phyloP scores from a whole-genome alignment of 2,329 filamentous ascomycete genomes.

The Fusarium sp. region DNA sequence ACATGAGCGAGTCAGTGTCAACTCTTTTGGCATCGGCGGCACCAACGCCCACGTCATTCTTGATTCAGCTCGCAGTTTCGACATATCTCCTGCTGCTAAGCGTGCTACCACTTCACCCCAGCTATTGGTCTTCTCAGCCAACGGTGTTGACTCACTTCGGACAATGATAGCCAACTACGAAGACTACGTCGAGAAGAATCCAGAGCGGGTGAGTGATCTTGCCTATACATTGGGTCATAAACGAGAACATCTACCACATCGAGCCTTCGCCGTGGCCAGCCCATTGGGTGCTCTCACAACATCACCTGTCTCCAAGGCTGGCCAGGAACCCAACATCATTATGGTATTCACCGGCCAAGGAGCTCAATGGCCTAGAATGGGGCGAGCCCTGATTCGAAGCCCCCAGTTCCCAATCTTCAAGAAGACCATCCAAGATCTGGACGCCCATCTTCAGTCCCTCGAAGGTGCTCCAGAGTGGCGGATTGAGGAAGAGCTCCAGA shows the following conservation, averaged over 20 bases:
- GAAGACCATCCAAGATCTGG: not conserved
- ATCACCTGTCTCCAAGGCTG: not conserved
- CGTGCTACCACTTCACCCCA: not conserved
- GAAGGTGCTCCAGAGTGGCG: not conserved
- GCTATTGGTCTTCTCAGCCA: not conserved
- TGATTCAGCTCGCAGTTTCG: not conserved
- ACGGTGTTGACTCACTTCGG: not conserved
- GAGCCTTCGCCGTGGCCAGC: not conserved
- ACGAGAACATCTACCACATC: not conserved
- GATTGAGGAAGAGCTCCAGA: not conserved
- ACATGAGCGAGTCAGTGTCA: constrained; percentile 48
- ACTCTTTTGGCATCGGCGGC: constrained; percentile 55
- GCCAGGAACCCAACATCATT: not conserved
- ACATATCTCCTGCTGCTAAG: not conserved
- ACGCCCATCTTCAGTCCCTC: not conserved
- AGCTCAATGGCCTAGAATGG: constrained; percentile 6
- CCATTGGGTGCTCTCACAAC: not conserved
- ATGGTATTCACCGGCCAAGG: constrained; percentile 6
- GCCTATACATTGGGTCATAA: not conserved
- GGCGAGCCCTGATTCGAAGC: not conserved
- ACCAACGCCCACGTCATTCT: constrained; percentile 49
- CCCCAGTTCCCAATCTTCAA: not conserved
- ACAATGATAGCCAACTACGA: not conserved
- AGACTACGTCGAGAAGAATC: not conserved
- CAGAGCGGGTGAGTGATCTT: not conserved